phyloP scores from a whole-genome alignment of 139 green algal species.

The Coelastrella sp. region DNA sequence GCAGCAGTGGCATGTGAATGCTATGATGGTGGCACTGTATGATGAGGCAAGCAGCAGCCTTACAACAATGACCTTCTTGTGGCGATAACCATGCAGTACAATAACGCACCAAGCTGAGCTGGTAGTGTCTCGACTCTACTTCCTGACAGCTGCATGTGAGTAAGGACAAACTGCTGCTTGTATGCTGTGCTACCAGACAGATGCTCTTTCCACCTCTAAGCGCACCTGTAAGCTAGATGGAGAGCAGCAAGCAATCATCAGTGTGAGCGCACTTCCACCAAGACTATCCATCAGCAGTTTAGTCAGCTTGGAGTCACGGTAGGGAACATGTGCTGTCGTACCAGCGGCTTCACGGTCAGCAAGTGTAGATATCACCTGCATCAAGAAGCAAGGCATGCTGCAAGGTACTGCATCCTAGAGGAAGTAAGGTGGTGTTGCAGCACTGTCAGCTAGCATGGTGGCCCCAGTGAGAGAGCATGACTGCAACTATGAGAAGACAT shows the following conservation, averaged over 20 bases:
- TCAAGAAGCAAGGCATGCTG: neutral
- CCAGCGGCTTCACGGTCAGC: constrained; percentile 64
- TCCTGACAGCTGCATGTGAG: neutral
- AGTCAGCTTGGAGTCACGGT: constrained; percentile 88
- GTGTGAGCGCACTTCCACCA: constrained; percentile 69
- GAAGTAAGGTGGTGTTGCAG: no score
- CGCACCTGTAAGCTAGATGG: constrained; percentile 57
- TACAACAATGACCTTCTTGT: no score
- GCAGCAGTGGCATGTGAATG: neutral
- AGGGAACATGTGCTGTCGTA: constrained; percentile 45
- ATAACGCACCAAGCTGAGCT: neutral
- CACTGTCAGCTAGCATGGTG: no score
- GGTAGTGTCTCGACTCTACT: neutral
- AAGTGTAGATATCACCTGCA: constrained; percentile 78
- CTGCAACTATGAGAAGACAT: no score
- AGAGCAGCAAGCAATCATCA: constrained; percentile 94
- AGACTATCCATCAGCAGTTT: constrained; percentile 93
- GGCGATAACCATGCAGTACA: no score
- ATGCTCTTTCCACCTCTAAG: no score
- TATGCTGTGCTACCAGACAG: no score
- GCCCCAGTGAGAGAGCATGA: no score
- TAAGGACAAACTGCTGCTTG: no score
- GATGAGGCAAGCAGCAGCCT: neutral
- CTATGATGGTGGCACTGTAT: neutral
- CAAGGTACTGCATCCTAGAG: no score